Conservation (phyloP, 345 rosid genomes). For the Hirschfeldia incana region DNA sequence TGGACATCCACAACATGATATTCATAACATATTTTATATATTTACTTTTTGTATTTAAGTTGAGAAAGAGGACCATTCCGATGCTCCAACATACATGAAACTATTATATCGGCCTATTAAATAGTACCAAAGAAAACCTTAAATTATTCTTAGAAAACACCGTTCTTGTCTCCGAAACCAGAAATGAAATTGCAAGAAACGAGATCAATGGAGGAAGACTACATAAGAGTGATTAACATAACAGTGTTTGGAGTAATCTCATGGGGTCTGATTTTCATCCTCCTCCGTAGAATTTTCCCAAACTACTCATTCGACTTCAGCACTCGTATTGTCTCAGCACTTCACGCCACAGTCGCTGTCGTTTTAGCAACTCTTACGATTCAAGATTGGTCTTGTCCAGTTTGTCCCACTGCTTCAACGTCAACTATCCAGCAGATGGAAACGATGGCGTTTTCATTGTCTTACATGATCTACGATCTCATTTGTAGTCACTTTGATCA, state of each 20-base stretch:
- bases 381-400: slow-evolving; percentile 72
- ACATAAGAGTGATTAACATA: slow-evolving; percentile 22
- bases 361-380: slow-evolving; percentile 61
- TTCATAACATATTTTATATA: too few relatives aligned
- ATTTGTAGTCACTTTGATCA: slow-evolving; percentile 56
- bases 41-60: too few relatives aligned
- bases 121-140: slow-evolving; percentile 5
- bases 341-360: slow-evolving; percentile 64
- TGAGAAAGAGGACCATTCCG: too few relatives aligned
- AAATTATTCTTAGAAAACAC: neutral
- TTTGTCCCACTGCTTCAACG: slow-evolving; percentile 62
- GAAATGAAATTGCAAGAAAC: neutral
- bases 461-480: slow-evolving; percentile 74
- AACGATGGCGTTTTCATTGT: slow-evolving; percentile 50
- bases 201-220: slow-evolving; percentile 49
- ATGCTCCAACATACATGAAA: too few relatives aligned
- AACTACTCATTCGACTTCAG: slow-evolving; percentile 67
- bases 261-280: slow-evolving; percentile 55
- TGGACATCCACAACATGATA: too few relatives aligned
- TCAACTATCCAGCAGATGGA: slow-evolving; percentile 62
- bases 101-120: too few relatives aligned
- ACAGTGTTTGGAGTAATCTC: slow-evolving; percentile 50
- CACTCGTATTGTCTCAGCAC: slow-evolving; percentile 71
- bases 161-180: neutral
- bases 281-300: slow-evolving; percentile 46